Evolutionary conservation across 768 basidiomycete genomes (phyloP), one percentile per base, ranked within the genome.

Genomic region (Pleurotus salmoneostramineus): DNA sequence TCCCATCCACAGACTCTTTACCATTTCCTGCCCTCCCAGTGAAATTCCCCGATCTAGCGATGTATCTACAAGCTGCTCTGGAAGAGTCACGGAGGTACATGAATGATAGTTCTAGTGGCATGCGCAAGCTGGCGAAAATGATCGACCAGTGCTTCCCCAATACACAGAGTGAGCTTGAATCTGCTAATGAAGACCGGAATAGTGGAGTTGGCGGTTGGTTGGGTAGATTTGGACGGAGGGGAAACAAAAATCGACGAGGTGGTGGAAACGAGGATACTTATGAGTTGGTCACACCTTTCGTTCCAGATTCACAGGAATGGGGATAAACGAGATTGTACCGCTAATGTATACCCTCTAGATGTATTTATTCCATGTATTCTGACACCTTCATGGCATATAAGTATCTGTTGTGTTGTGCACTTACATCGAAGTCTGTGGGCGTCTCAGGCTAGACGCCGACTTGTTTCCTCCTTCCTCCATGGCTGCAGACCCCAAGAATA

Each of bases 201-300:
- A 44, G 61, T 27, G 74, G 78, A 21, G 74, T 84, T 40, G 77
- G 80, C 11, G 79, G 79, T 42, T 73, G 85, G 61, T 76, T 88
- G 63, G 84, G 83, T 68, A 81, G 83, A 43, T 79, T 89, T 12
- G 85, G 89, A 65, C 84, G 71, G 63, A 77, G 74, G 60, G 74
- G 69, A 54, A 73, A 67, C 56, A 81, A 73, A 62, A 68, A 72
- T 27, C 71, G 69, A 17, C 80, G 72, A 64, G 68, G 81, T 4
- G 77, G 81, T 49, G 77, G 80, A 45, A 93, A 93, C 65, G 88
- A 89, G 62, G 89, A 92, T 58, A 88, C 85, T 6, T 93, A 87
- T 60, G 88, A 91, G 43, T 78, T 91, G 8, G 89, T 93, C 56
- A 93, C 91, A 12, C 91, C 91, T 1, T 93, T 93, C 69, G 82